These are phyloP conservation scores for Yarrowia galli DNA, from an alignment of 1,139 yeast genomes.

Conservation along the genomic window DNA sequence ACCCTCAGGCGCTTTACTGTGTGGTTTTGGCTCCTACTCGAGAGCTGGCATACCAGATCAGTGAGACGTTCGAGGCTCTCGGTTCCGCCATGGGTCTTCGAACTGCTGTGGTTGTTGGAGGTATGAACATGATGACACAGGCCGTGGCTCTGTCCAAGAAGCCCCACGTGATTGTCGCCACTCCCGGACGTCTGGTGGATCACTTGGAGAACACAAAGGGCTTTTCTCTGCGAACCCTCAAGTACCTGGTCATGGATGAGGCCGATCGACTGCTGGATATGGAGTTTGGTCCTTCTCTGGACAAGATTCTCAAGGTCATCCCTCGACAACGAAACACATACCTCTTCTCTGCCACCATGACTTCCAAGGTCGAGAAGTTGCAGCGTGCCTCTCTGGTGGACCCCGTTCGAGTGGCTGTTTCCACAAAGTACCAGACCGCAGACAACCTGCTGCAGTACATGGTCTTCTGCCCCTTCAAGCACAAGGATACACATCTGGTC, in stretches of 20 bases:
- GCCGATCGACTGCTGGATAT: constrained; percentile 94
- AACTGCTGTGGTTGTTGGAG: constrained; percentile 90
- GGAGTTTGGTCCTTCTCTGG: constrained; percentile 96
- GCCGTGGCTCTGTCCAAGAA: constrained; percentile 91
- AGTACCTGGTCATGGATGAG: constrained; percentile 92
- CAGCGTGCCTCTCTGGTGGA: constrained; percentile 89
- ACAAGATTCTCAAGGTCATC: constrained; percentile 80
- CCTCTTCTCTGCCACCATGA: constrained; percentile 94
- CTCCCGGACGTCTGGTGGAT: constrained; percentile 96
- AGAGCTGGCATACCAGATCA: constrained; percentile 94
- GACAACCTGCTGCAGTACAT: constrained; percentile 88
- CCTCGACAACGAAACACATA: constrained; percentile 89
- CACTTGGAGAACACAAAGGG: constrained; percentile 96
- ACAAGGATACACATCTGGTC: constrained; percentile 85
- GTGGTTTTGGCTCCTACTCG: constrained; percentile 95
- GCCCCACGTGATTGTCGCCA: constrained; percentile 94
- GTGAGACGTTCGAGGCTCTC: constrained; percentile 92
- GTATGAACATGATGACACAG: constrained; percentile 98
- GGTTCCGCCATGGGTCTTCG: constrained; percentile 92
- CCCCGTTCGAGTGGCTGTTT: constrained; percentile 92
- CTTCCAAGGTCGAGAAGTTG: constrained; percentile 90
- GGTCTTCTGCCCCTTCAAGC: constrained; percentile 91
- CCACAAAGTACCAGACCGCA: constrained; percentile 88
- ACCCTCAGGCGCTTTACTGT: constrained; percentile 86
- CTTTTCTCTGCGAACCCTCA: constrained; percentile 77